A percentile compares a stretch with the other conserved stretches of the same genome.
Evolutionary conservation across 2,329 filamentous ascomycete species (phyloP).

Genomic region (Beauveria australis): DNA sequence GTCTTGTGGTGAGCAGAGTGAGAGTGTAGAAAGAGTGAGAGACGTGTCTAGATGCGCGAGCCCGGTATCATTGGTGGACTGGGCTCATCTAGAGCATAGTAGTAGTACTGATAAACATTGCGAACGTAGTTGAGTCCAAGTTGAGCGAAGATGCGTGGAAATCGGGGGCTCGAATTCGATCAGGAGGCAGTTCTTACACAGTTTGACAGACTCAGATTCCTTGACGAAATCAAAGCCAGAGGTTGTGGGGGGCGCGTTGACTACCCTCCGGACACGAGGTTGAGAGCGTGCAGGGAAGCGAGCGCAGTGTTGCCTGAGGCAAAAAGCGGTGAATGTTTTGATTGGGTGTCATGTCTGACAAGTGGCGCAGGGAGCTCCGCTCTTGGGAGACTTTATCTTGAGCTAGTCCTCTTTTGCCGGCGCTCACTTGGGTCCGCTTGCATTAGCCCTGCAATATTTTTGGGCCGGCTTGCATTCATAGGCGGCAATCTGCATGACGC

Average conservation of each 20-base stretch:
- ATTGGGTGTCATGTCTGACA: slow-evolving; percentile 6
- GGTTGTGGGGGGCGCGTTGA: slow-evolving; percentile 11
- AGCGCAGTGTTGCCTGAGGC: slow-evolving; percentile 16
- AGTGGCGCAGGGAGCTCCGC: background rate
- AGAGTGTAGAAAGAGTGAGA: slow-evolving; percentile 11
- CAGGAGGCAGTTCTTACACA: slow-evolving; percentile 1
- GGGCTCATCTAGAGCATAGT: slow-evolving; percentile 15
- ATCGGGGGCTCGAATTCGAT: slow-evolving; percentile 9
- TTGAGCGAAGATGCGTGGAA: slow-evolving; percentile 1
- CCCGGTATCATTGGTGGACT: slow-evolving; percentile 7
- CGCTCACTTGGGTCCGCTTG: slow-evolving; percentile 2
- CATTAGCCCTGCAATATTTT: background rate
- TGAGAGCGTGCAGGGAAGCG: background rate
- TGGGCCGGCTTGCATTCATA: background rate
- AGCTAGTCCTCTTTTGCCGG: slow-evolving; percentile 1
- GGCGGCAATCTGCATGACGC: background rate
- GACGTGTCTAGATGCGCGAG: slow-evolving; percentile 5
- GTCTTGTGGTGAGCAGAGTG: slow-evolving; percentile 10
- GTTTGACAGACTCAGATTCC: slow-evolving; percentile 6
- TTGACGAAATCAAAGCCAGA: slow-evolving; percentile 13
- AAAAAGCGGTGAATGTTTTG: slow-evolving; percentile 12
- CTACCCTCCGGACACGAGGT: slow-evolving; percentile 10
- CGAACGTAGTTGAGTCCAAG: slow-evolving; percentile 11
- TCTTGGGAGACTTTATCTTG: background rate
- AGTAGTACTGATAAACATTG: slow-evolving; percentile 15